Conservation (phyloP, 2,329 filamentous ascomycete species). For the Cladosporium sphaerospermum region DNA sequence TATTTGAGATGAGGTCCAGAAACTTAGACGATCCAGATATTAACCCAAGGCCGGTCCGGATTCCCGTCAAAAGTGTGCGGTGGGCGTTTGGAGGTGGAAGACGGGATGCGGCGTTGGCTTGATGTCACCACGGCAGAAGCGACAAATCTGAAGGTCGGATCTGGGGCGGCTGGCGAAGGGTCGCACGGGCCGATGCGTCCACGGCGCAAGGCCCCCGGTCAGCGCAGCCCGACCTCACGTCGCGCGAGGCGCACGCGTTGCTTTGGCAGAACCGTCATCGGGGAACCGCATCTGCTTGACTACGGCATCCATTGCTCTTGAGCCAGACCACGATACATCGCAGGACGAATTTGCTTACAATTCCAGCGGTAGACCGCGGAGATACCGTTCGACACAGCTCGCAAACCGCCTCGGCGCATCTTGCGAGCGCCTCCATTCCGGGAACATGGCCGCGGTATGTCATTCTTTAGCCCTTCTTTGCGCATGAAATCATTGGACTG, state of each 20-base stretch:
- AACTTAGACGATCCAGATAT: too few relatives aligned
- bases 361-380: too few relatives aligned
- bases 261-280: not conserved
- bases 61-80: too few relatives aligned
- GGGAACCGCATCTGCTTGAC: not conserved
- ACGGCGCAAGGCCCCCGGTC: not conserved
- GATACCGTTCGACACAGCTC: too few relatives aligned
- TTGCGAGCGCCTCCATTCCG: conserved; percentile 2
- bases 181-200: not conserved
- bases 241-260: not conserved
- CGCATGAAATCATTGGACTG: not conserved
- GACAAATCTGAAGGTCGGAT: not conserved
- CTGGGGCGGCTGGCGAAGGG: not conserved
- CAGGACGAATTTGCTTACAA: too few relatives aligned
- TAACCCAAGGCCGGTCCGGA: too few relatives aligned
- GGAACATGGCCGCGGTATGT: conserved; percentile 10
- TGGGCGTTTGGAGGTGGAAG: not conserved
- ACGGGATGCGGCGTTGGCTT: not conserved
- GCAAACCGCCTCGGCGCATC: not conserved
- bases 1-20: too few relatives aligned
- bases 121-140: not conserved
- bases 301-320: not conserved
- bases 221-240: not conserved
- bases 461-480: not conserved
- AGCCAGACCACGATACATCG: too few relatives aligned